These are phyloP conservation scores for Vitis cinerea DNA, from an alignment of 164 flowering plant species.

Conservation along the genomic window DNA sequence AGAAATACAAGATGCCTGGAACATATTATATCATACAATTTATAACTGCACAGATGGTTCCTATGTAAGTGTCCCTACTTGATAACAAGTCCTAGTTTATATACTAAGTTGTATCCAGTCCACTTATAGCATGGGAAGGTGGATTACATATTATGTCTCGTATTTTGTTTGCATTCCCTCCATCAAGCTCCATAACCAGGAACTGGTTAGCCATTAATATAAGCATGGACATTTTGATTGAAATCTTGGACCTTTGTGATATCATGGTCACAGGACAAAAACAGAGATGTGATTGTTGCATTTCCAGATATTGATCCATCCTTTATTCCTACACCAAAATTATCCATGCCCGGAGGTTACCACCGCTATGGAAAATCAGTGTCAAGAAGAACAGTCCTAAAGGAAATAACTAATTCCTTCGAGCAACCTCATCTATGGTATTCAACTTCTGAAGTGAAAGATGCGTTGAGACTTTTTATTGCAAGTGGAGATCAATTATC, in stretches of 20 bases:
- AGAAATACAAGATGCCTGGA: slow-evolving; percentile 63
- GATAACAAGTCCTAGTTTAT: not conserved
- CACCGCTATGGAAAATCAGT: slow-evolving; percentile 5
- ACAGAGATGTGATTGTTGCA: slow-evolving; percentile 74
- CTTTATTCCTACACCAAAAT: slow-evolving; percentile 24
- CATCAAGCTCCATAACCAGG: no score
- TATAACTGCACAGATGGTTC: slow-evolving; percentile 84
- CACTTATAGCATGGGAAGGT: no score
- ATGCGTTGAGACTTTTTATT: slow-evolving; percentile 63
- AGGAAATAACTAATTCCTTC: slow-evolving; percentile 33
- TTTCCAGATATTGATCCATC: slow-evolving; percentile 76
- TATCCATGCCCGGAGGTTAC: slow-evolving; percentile 11
- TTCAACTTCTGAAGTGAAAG: slow-evolving; percentile 60
- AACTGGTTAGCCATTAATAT: no score
- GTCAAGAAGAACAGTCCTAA: slow-evolving; percentile 26
- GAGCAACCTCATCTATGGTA: slow-evolving; percentile 76
- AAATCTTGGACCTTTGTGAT: not conserved
- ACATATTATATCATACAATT: slow-evolving; percentile 54
- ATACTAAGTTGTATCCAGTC: no score
- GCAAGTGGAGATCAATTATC: slow-evolving; percentile 47
- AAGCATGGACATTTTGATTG: not conserved
- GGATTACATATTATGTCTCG: no score
- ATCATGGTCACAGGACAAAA: slow-evolving; percentile 58
- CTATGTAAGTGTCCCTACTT: slow-evolving; percentile 43
- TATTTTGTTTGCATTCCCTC: no score